Percentiles rank a stretch among this genome's conserved stretches.
Conservation (phyloP, 805 yeast genomes). For the Kurtzmaniella cleridarum region DNA sequence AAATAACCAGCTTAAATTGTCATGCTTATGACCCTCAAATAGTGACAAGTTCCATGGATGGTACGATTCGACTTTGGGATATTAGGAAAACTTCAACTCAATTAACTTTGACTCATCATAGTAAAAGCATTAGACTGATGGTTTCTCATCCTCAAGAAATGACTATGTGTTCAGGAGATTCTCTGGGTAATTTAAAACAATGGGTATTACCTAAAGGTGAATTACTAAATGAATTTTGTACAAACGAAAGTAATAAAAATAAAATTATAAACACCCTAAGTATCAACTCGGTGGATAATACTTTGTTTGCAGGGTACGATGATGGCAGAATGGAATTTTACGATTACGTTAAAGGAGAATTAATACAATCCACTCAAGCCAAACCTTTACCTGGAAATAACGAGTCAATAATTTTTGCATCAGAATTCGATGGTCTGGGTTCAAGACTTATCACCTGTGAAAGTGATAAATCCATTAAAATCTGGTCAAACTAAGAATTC, state of each 20-base stretch:
- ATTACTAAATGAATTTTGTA: conserved; percentile 53
- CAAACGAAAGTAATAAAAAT: conserved; percentile 29
- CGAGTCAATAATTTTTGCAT: conserved; percentile 63
- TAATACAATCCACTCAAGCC: conserved; percentile 50
- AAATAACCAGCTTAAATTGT: conserved; percentile 64
- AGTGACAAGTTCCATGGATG: conserved; percentile 76
- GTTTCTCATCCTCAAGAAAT: conserved; percentile 62
- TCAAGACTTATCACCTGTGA: conserved; percentile 79
- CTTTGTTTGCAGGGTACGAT: conserved; percentile 77
- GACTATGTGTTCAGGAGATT: conserved; percentile 75
- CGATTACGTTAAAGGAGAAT: conserved; percentile 70
- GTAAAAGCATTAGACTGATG: conserved; percentile 73
- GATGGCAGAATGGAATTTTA: conserved; percentile 73
- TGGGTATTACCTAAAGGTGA: conserved; percentile 81
- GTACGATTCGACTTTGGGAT: conserved; percentile 89
- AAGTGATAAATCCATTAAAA: conserved; percentile 79
- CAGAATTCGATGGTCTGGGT: conserved; percentile 77
- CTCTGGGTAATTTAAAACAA: conserved; percentile 68
- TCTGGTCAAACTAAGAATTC: conserved; percentile 42
- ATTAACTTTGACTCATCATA: conserved; percentile 77
- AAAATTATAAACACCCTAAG: conserved; percentile 64
- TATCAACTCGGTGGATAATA: conserved; percentile 54
- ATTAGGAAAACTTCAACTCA: conserved; percentile 69
- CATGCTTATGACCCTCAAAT: conserved; percentile 81
- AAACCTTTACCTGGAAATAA: conserved; percentile 65